Base-by-base conservation (phyloP, 192 early-diverging fungal species). In the Coemansia sp. region DNA sequence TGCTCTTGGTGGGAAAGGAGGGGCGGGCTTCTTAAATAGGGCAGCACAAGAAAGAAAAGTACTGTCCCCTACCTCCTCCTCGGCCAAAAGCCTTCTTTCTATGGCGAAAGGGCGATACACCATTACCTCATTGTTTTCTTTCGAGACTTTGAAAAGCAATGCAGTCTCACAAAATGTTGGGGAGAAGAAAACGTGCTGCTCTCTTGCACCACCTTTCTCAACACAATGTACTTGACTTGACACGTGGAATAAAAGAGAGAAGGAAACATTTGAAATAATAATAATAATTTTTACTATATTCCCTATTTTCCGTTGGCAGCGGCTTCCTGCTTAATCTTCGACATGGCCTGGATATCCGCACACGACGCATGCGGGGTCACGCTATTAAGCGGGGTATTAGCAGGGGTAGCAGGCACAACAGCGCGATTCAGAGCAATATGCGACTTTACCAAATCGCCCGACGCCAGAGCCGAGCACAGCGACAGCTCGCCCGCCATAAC, bases 401-500 rank as follows among this genome's bases (percentile, higher is more conserved):
- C 62, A 0, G 77, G 77, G 4, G 72, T 72, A 19, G 68, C 58
- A 7, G 84, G 87, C 27, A 68, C 81, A 14, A 51, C 47, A 36
- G 86, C 87, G 40, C 95, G 83, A 73, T 97, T 97, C 39, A 93
- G 92, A 35, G 85, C 87, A 90, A 96, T 95, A 61, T 97, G 95
- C 6, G 89, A 85, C 68, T 90, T 87, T 36, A 97, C 95, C 64
- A 97, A 77, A 65, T 96, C 93, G 32, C 94, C 95, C 15, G 94
- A 90, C 25, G 94, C 94, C 42, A 96, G 76, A 4, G 95, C 95
- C 10, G 91, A 76, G 64, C 88, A 94, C 49, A 97, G 81, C 32
- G 90, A 92, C 35, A 97, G 82, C 79, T 97, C 95, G 58, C 94
- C 94, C 37, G 94, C 95, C 92, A 97, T 93, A 2, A 96, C 94